These are phyloP conservation scores for Pleurostoma richardsiae DNA, from an alignment of 2,329 filamentous ascomycete species.

Conservation along the genomic window DNA sequence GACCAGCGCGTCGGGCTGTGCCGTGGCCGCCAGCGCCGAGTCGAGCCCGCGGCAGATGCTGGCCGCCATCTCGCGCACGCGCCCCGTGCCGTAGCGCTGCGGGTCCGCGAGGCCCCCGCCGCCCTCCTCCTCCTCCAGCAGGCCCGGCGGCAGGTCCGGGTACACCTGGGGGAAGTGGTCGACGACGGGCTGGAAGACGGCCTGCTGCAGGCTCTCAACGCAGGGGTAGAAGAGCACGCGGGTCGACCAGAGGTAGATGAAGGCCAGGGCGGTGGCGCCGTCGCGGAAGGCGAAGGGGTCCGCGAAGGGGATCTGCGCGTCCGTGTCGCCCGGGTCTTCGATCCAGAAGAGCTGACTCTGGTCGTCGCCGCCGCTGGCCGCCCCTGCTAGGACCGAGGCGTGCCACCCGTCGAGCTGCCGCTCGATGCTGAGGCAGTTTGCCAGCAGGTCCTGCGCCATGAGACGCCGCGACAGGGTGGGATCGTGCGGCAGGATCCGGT, in stretches of 20 bases:
- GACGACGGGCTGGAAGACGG: conserved; percentile 36
- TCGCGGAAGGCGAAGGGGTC: conserved; percentile 40
- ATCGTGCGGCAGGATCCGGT: conserved; percentile 31
- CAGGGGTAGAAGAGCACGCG: conserved; percentile 44
- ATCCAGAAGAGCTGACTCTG: conserved; percentile 33
- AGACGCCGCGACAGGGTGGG: conserved; percentile 35
- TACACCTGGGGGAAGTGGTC: conserved; percentile 33
- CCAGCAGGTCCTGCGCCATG: conserved; percentile 42
- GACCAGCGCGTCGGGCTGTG: conserved; percentile 40
- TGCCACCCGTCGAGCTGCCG: conserved; percentile 44
- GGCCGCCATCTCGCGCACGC: conserved; percentile 41
- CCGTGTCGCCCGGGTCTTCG: conserved; percentile 20
- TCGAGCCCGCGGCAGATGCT: conserved; percentile 48
- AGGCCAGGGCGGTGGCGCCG: conserved; percentile 35
- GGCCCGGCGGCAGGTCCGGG: conserved; percentile 28
- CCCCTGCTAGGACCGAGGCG: conserved; percentile 18
- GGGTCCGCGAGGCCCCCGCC: conserved; percentile 38
- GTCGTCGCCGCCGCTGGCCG: conserved; percentile 9
- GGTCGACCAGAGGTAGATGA: conserved; percentile 50
- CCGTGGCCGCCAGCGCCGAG: conserved; percentile 33
- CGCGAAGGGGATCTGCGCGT: conserved; percentile 35
- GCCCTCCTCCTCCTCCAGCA: conserved; percentile 33
- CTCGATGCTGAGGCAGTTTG: conserved; percentile 42
- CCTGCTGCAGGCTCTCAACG: conserved; percentile 37
- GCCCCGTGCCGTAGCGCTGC: conserved; percentile 36